Base-by-base conservation (phyloP, 208 protist genomes). In the Phytomonas sp. region DNA sequence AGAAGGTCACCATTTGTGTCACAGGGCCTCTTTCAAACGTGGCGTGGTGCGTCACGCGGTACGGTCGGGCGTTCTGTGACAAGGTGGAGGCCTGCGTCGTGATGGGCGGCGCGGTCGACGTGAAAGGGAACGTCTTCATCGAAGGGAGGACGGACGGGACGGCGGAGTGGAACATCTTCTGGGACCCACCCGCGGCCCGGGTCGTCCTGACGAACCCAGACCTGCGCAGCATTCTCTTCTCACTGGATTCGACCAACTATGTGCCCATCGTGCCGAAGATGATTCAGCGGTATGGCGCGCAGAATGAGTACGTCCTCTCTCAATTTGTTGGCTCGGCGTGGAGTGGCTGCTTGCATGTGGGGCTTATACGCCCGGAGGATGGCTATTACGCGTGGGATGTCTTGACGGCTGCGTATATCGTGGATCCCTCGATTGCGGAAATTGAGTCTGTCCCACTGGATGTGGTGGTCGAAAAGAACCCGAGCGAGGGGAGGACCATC, bases 111-210 rank as follows among this genome's bases (percentile, higher is more conserved):
- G 91, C 89, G 8, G 78, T 96, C 1, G 82, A 93, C 68, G 87
- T 92, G 43, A 67, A 73, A 4, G 91, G 91, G 60, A 96, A 96
- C 73, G 91, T 94, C 30, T 93, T 93, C 74, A n/a, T 82, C 13
- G 75, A 82, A 26, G 70, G 60, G 33, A 79, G 82, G 37, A 91
- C 82, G 6, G 85, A 94, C 69, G 89, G 91, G 60, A 80, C 74
- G 15, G 91, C 89, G 28, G 89, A 96, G 79, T 96, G 89, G 91
- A 96, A 94, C 66, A 89, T 96, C 72, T 96, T 87, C 62, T 96
- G 91, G 88, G 91, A 96, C 77, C 82, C 89, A 5, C 60, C 75
- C 31, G 81, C 89, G 5, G 91, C 91, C 5, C 76, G 89, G 71
- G 81, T 67, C 36, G 89, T 94, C n/a, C 66, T 96, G 7, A 73